Evolutionary conservation across 108 stramenopile species (phyloP), one percentile per base, ranked within the genome.

Genomic region (Fragilariopsis cylindrus): DNA sequence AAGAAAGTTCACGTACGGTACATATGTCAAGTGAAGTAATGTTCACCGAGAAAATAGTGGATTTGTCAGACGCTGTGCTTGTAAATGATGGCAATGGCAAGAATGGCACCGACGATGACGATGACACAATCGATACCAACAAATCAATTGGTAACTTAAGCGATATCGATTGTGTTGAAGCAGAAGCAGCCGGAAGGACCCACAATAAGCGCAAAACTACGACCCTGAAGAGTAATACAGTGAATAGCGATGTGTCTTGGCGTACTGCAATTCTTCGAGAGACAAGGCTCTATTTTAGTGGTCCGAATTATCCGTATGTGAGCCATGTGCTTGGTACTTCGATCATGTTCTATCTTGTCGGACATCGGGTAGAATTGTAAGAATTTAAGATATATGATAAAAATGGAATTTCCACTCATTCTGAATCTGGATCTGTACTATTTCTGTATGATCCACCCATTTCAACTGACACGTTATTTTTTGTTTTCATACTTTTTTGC

Each of bases 301-400:
- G 76, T 48, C 65, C 76, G 42, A 57, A 48, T 2, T 87, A 83
- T 64, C 54, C 19, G 3, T 13, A 72, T 11, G 16, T 80, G 48
- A 85, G 84, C 65, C 69, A 82, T 18, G 82, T 89, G 8, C 80
- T 85, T 60, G 88, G 88, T 9, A 85, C 85, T 41, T 70, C 86
- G 73, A 56, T 82, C 41, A 78, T 76, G 40, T 89, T 87, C 57
- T 87, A 83, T 62, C 15, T 86, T 12, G 72, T 89, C 65, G 85
- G 84, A 2, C 49, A 72, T 48, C 81, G 88, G 9, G 64, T 89
- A 5, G 88, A 86, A 64, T 40, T 62, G 30, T 30, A 30, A 30
- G 30, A 30, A 30, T 13, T 66, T 89, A 18, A 6, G 49, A 18
- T 39, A 50, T 11, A 52, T 21, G 21, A 19, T 40, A 41, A 52